phyloP scores from a whole-genome alignment of 2,329 filamentous ascomycete species.

The Cryphonectria naterciae region DNA sequence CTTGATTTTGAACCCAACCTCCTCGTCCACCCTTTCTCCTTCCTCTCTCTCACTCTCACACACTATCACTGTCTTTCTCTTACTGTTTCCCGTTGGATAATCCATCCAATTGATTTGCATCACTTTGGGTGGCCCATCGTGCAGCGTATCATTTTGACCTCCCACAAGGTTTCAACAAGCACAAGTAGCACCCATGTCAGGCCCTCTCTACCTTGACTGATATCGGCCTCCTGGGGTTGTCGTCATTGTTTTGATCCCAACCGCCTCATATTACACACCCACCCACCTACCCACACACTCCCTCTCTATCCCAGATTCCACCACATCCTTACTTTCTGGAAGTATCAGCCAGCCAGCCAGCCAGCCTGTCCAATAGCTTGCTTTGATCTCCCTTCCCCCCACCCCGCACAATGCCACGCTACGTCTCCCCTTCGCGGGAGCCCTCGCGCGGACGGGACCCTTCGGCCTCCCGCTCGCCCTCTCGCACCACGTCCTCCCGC shows the following conservation, averaged over 20 bases:
- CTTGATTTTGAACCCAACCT: background rate
- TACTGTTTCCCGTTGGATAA: background rate
- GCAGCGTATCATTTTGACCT: background rate
- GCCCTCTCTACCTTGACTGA: background rate
- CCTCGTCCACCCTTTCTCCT: background rate
- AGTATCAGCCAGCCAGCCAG: background rate
- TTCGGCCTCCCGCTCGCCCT: slow-evolving; percentile 31
- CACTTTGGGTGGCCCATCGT: background rate
- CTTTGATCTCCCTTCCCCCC: background rate
- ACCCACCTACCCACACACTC: background rate
- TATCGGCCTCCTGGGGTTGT: background rate
- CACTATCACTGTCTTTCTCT: background rate
- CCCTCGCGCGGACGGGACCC: slow-evolving; percentile 27
- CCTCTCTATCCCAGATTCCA: background rate
- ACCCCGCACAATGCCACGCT: slow-evolving; percentile 31
- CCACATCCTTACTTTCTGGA: background rate
- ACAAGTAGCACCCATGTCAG: background rate
- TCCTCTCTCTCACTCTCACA: background rate
- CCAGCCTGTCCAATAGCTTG: background rate
- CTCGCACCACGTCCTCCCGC: slow-evolving; percentile 23
- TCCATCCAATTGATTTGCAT: background rate
- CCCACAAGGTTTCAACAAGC: background rate
- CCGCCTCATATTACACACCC: background rate
- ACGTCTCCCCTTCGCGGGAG: slow-evolving; percentile 30
- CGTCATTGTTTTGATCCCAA: background rate